Conservation (phyloP, 202 grass and related monocot genomes). For the Musa balbisiana region DNA sequence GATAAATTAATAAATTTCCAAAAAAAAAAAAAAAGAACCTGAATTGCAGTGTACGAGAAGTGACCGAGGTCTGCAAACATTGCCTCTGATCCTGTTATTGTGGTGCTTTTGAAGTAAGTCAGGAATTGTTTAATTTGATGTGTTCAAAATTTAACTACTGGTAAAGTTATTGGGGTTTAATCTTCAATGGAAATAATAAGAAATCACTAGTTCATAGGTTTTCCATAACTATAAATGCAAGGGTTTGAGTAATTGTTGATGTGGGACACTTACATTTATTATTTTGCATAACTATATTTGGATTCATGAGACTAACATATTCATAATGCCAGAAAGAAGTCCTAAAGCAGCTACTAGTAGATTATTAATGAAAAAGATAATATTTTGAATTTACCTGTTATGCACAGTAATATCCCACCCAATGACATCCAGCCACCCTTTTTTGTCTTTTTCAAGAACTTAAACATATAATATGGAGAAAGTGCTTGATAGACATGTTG, state of each 20-base stretch:
- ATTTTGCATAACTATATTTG: not conserved
- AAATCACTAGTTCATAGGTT: too few relatives aligned
- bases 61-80: constrained; percentile 99
- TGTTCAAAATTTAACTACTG: too few relatives aligned
- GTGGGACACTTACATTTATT: too few relatives aligned
- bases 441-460: constrained; percentile 96
- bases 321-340: not conserved
- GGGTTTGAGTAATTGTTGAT: too few relatives aligned
- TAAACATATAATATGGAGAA: constrained; percentile 89
- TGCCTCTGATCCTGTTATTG: constrained; percentile 75
- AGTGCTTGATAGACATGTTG: constrained; percentile 78
- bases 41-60: constrained; percentile 94
- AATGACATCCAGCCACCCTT: constrained; percentile 97
- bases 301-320: not conserved
- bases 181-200: too few relatives aligned
- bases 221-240: too few relatives aligned
- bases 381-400: constrained; percentile 61
- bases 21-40: constrained; percentile 33
- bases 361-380: not conserved
- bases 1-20: not conserved
- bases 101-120: not conserved
- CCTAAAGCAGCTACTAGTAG: not conserved
- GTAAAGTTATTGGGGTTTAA: too few relatives aligned
- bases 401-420: constrained; percentile 94
- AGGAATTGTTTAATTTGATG: not conserved